These are phyloP conservation scores for Diaporthe caulivora DNA, from an alignment of 2,329 filamentous ascomycete species.

Conservation along the genomic window DNA sequence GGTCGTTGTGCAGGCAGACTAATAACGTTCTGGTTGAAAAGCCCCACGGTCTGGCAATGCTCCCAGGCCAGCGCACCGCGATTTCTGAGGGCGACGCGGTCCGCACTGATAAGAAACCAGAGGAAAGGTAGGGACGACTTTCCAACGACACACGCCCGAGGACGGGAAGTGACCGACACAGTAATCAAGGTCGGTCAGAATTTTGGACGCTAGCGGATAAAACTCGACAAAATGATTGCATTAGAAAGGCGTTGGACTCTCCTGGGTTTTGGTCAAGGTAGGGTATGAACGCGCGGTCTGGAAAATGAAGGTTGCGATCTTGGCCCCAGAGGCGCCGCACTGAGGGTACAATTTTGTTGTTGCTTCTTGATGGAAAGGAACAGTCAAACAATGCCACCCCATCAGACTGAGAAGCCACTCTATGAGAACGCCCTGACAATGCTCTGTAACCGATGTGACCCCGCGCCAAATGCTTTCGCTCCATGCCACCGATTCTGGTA, in stretches of 20 bases:
- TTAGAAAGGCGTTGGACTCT: constrained; percentile 37
- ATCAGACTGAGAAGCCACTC: constrained; percentile 15
- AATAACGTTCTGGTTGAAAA: neutral
- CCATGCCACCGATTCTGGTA: constrained; percentile 27
- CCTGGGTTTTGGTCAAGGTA: constrained; percentile 20
- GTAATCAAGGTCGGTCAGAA: neutral
- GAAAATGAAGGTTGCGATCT: constrained; percentile 24
- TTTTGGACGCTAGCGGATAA: constrained; percentile 19
- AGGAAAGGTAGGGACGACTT: neutral
- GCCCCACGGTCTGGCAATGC: neutral
- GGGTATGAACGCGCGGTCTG: constrained; percentile 19
- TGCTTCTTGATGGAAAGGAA: constrained; percentile 17
- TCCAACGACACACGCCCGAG: neutral
- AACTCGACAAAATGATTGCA: constrained; percentile 37
- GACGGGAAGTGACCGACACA: neutral
- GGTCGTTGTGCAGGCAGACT: neutral
- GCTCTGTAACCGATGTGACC: constrained; percentile 18
- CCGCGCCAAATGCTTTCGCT: constrained; percentile 13
- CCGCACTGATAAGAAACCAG: neutral
- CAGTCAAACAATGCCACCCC: constrained; percentile 13
- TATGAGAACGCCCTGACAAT: constrained; percentile 26
- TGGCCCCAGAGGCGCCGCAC: constrained; percentile 1
- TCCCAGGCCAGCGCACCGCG: neutral
- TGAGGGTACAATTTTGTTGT: neutral
- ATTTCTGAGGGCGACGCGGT: neutral